Evolutionary conservation across 306 rosid genomes (phyloP).

Genomic region (Ochetophila trinervis): DNA sequence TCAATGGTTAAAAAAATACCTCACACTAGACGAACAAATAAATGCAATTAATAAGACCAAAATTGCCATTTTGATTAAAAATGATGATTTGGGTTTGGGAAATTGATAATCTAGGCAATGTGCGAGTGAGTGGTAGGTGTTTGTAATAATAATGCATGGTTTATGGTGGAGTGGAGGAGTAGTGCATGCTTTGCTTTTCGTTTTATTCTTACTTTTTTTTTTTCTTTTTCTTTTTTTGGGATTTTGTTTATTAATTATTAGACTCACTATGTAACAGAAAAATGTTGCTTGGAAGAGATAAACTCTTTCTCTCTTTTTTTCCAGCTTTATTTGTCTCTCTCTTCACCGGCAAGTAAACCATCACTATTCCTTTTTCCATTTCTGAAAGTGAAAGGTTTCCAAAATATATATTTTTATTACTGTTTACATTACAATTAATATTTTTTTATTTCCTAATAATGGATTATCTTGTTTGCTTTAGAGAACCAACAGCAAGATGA

Average conservation of each 20-base stretch:
- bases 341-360: slow-evolving; percentile 47
- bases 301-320: background rate
- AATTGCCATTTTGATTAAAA: slow-evolving; percentile 1
- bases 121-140: slow-evolving; percentile 24
- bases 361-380: background rate
- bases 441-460: no score
- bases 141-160: slow-evolving; percentile 32
- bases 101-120: slow-evolving; percentile 11
- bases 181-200: slow-evolving; percentile 20
- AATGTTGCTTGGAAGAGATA: background rate
- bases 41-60: background rate
- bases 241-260: no score
- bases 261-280: slow-evolving; percentile 9
- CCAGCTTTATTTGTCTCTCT: slow-evolving; percentile 24
- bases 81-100: slow-evolving; percentile 12
- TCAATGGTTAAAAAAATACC: slow-evolving; percentile 5
- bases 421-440: no score
- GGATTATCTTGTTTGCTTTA: background rate
- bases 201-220: slow-evolving; percentile 17
- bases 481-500: no score
- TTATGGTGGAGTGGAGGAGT: slow-evolving; percentile 20
- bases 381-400: slow-evolving; percentile 29
- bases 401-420: background rate
- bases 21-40: background rate
- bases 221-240: no score